Percentiles rank a stretch among this genome's conserved stretches.
phyloP scores from a whole-genome alignment of 73 alveolate species.

The Tetrahymena thermophila region DNA sequence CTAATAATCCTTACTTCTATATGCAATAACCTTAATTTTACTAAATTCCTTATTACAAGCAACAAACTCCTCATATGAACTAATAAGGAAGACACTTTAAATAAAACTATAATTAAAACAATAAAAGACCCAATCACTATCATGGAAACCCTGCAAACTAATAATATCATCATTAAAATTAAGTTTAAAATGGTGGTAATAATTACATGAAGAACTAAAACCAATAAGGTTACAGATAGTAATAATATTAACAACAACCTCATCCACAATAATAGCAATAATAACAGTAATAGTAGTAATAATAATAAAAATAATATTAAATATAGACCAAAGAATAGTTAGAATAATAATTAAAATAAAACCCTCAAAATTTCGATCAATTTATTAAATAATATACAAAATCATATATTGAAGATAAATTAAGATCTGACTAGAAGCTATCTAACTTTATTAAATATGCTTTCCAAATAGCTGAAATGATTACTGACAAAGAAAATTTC shows the following conservation, averaged over 20 bases:
- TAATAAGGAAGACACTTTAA: neutral
- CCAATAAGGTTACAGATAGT: neutral
- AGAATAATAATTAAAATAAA: neutral
- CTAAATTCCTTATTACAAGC: neutral
- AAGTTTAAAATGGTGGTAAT: neutral
- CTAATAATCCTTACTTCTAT: neutral
- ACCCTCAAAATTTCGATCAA: neutral
- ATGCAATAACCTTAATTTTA: neutral
- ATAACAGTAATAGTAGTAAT: no score
- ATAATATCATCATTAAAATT: no score
- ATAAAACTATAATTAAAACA: neutral
- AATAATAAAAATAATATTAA: no score
- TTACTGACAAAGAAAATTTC: neutral
- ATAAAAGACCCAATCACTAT: neutral
- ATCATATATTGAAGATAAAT: neutral
- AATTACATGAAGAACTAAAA: neutral
- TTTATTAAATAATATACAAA: neutral
- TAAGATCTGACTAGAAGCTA: neutral
- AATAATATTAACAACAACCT: no score
- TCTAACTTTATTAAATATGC: neutral
- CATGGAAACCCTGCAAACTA: neutral
- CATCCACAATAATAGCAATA: no score
- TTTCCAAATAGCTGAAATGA: neutral
- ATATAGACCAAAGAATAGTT: neutral
- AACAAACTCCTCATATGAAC: neutral